These are phyloP conservation scores for Komagataella pastoris DNA, from an alignment of 805 yeast genomes.

Conservation along the genomic window DNA sequence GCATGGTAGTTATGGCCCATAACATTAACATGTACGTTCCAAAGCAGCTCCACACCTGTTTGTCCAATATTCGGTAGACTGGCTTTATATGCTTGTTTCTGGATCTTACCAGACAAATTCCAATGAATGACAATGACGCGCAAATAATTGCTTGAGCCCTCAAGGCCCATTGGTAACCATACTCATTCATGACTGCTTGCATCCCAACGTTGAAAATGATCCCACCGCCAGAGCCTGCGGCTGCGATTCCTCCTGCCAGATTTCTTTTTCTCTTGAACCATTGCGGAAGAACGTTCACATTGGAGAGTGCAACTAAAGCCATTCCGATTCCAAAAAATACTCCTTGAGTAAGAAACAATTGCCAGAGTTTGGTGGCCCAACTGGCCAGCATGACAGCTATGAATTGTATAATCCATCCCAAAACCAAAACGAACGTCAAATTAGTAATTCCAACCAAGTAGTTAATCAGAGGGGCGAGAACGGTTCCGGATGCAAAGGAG, in stretches of 20 bases:
- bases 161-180: conserved; percentile 33
- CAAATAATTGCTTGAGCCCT: conserved; percentile 32
- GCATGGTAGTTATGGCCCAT: conserved; percentile 32
- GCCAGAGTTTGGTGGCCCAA: conserved; percentile 47
- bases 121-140: conserved; percentile 18
- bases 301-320: conserved; percentile 46
- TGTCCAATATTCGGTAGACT: conserved; percentile 26
- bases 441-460: conserved; percentile 31
- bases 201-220: conserved; percentile 33
- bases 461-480: conserved; percentile 34
- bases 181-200: conserved; percentile 25
- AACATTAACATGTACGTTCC: conserved; percentile 28
- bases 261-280: conserved; percentile 59
- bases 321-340: conserved; percentile 44
- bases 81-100: conserved; percentile 23
- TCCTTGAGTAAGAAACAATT: conserved; percentile 57
- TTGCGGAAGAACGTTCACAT: conserved; percentile 46
- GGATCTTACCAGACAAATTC: conserved; percentile 21
- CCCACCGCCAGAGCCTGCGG: conserved; percentile 47
- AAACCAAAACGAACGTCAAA: conserved; percentile 21
- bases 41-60: conserved; percentile 19
- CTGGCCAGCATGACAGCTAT: conserved; percentile 48
- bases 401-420: conserved; percentile 40
- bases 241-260: conserved; percentile 30
- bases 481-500: conserved; percentile 42